A percentile compares a stretch with the other conserved stretches of the same genome.
Evolutionary conservation across 345 rosid genomes (phyloP).

Genomic region (Populus euphratica): DNA sequence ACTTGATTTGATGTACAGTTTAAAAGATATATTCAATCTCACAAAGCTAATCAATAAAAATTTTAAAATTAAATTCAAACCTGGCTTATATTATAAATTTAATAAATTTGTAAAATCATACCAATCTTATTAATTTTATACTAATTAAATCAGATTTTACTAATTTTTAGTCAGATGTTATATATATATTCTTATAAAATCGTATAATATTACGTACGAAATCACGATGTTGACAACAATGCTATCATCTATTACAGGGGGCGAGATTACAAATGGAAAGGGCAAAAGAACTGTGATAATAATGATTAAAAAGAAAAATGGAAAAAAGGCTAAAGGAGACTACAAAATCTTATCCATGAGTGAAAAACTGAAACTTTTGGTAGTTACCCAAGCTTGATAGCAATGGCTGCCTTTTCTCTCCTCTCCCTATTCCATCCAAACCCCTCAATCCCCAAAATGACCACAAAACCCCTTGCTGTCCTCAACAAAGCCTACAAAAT

Average conservation of each 20-base stretch:
- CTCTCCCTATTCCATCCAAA: constrained; percentile 14
- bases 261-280: background rate
- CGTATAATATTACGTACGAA: too few relatives aligned
- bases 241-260: too few relatives aligned
- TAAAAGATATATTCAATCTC: accelerated
- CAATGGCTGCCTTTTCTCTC: constrained; percentile 41
- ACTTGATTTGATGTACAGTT: too few relatives aligned
- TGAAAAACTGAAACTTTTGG: background rate
- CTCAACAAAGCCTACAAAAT: constrained; percentile 25
- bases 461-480: constrained; percentile 32
- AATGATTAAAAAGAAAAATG: background rate
- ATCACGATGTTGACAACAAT: too few relatives aligned
- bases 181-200: too few relatives aligned
- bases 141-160: too few relatives aligned
- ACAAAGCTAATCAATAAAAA: too few relatives aligned
- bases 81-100: too few relatives aligned
- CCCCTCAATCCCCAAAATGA: constrained; percentile 15
- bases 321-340: background rate
- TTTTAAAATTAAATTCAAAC: too few relatives aligned
- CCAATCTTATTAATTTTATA: too few relatives aligned
- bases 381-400: constrained; percentile 1
- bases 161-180: too few relatives aligned
- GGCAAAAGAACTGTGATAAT: background rate
- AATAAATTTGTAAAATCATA: too few relatives aligned
- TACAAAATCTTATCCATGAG: background rate